Evolutionary conservation across 129 eudicot species (phyloP), one percentile per base, ranked within the genome.

Genomic region (Silybum marianum): DNA sequence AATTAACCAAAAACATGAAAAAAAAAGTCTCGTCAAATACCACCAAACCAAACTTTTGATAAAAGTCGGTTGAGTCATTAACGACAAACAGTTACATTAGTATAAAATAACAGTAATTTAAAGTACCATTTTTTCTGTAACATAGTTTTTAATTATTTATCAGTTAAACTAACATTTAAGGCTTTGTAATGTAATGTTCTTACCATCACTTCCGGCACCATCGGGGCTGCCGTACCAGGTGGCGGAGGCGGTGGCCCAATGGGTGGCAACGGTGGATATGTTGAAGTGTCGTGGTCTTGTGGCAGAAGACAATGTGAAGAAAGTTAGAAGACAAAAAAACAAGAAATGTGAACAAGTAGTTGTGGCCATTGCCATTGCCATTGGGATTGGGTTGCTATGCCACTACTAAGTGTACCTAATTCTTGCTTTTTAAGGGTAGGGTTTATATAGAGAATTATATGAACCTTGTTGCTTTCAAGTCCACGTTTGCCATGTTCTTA

Each of bases 151-250:
- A 32, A 32, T 32, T 7, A 48, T 48, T 4, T 11, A 14, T n/a
- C n/a, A 6, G 2, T 14, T 16, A 9, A 18, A 9, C 7, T 54
- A 23, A n/a, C 23, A 54, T 18, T 18, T 18, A 54, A 19, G 65
- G 3, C 18, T 54, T 54, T 1, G 6, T 6, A 58, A 58, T 58
- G 66, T 71, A 9, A 24, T 72, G 46, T n/a, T 28, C 85, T 9
- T 90, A 95, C 98, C 97, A 48, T 86, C 93, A 34, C 97, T 95
- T 88, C 98, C 98, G 38, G 87, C 84, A 9, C 98, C 98, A 34
- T 89, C 75, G 2, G 92, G 91, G 75, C 88, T 83, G 51, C 98
- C 97, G 14, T 94, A 94, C 98, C 98, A 94, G 0, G 98, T 94
- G 2, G 97, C 97, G 22, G 80, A 85, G 22, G 97, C 98, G 7